Conservation (phyloP, 2,329 filamentous ascomycete species). For the Phialophora chinensis region DNA sequence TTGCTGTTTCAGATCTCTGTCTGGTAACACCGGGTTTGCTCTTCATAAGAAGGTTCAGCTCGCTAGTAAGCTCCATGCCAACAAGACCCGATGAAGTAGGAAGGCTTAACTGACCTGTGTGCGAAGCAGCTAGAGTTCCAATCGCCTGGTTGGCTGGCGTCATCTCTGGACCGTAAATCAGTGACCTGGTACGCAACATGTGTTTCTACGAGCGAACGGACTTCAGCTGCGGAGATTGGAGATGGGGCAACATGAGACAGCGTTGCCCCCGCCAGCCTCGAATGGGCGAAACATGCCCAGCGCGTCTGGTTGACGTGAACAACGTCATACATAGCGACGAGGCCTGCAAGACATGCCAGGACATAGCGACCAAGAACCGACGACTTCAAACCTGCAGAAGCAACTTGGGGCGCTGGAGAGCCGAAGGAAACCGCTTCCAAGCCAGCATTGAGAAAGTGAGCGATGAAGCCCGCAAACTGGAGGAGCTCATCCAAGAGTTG, state of each 20-base stretch:
- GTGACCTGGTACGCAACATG: slow-evolving; percentile 27
- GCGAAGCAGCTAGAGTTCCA: neutral
- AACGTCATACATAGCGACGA: slow-evolving; percentile 32
- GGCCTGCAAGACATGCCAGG: slow-evolving; percentile 37
- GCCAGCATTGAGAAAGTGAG: slow-evolving; percentile 37
- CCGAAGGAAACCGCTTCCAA: slow-evolving; percentile 33
- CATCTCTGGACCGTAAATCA: neutral
- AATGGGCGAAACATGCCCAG: slow-evolving; percentile 39
- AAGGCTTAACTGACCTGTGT: slow-evolving; percentile 7
- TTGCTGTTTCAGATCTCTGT: neutral
- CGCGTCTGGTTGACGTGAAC: slow-evolving; percentile 31
- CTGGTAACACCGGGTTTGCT: neutral
- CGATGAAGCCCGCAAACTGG: slow-evolving; percentile 26
- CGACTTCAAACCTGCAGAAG: slow-evolving; percentile 30
- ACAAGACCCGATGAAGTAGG: neutral
- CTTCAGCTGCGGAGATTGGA: slow-evolving; percentile 39
- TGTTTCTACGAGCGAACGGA: slow-evolving; percentile 38
- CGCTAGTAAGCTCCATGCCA: slow-evolving; percentile 14
- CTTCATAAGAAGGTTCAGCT: neutral
- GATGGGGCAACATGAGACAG: slow-evolving; percentile 41
- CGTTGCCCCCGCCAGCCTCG: slow-evolving; percentile 39
- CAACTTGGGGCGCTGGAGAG: slow-evolving; percentile 37
- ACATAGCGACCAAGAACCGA: slow-evolving; percentile 35
- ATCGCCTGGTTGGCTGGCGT: neutral
- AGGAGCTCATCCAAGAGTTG: slow-evolving; percentile 33